Conservation (phyloP, 306 rosid species). For the Vigna angularis region DNA sequence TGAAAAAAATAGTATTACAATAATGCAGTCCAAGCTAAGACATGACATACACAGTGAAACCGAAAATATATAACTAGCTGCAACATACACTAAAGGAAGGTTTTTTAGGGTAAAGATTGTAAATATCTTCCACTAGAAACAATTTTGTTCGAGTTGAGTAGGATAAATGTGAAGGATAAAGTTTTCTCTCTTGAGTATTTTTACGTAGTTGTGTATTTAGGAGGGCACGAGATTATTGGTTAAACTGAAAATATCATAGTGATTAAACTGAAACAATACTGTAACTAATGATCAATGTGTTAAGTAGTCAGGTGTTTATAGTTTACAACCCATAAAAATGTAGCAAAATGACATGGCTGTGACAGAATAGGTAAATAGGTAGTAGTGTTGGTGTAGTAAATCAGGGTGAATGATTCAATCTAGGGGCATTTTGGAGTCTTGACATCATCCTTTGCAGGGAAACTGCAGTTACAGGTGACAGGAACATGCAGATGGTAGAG, state of each 20-base stretch:
- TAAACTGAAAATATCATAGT: background rate
- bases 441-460: constrained; percentile 51
- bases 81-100: background rate
- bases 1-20: background rate
- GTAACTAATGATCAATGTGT: background rate
- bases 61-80: background rate
- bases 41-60: constrained; percentile 7
- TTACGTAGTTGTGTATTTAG: background rate
- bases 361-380: background rate
- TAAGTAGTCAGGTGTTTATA: background rate
- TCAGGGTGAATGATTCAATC: constrained; percentile 7
- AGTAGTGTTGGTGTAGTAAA: too few relatives aligned
- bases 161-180: background rate
- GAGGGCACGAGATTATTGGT: background rate
- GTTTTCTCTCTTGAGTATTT: background rate
- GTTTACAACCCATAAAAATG: background rate
- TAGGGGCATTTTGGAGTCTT: constrained; percentile 27
- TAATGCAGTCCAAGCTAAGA: constrained; percentile 7
- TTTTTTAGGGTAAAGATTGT: too few relatives aligned
- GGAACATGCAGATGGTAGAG: constrained; percentile 33
- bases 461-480: constrained; percentile 44
- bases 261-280: background rate
- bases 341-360: constrained; percentile 1
- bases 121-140: too few relatives aligned
- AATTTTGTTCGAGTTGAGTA: background rate